Percentiles rank a stretch among this genome's conserved stretches.
These are phyloP conservation scores for Ambrosiella cleistominuta DNA, from an alignment of 2,329 filamentous ascomycete species.

Conservation along the genomic window DNA sequence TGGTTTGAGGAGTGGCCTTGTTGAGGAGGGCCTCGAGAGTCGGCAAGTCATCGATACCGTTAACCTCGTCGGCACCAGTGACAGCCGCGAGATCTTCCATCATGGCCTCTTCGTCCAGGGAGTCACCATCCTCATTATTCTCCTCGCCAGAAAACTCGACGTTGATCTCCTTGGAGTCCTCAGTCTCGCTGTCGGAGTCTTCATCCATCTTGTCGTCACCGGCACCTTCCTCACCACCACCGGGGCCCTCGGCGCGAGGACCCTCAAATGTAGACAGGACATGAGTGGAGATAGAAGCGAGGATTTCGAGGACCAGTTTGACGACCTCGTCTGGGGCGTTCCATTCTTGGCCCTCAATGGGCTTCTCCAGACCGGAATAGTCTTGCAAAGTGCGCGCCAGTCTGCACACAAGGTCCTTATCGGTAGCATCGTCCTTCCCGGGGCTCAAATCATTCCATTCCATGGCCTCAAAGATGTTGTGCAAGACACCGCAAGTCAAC, in stretches of 20 bases:
- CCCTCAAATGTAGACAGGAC: conserved; percentile 31
- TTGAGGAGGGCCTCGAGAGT: conserved; percentile 32
- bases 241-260: neutral
- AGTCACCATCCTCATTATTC: conserved; percentile 28
- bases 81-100: conserved; percentile 50
- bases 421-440: conserved; percentile 30
- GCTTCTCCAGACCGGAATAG: conserved; percentile 11
- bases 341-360: conserved; percentile 16
- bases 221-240: conserved; percentile 18
- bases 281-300: conserved; percentile 46
- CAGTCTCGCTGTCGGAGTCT: conserved; percentile 19
- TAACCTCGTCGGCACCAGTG: conserved; percentile 26
- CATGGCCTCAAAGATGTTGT: conserved; percentile 41
- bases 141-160: conserved; percentile 21
- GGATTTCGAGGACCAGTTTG: conserved; percentile 40
- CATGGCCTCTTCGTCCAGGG: conserved; percentile 39
- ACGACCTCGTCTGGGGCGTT: conserved; percentile 29
- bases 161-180: conserved; percentile 22
- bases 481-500: conserved; percentile 41
- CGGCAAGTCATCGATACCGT: conserved; percentile 32
- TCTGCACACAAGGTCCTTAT: conserved; percentile 31
- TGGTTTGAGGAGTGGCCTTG: conserved; percentile 29
- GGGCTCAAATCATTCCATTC: conserved; percentile 35
- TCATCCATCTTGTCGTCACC: conserved; percentile 19
- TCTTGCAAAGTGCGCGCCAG: conserved; percentile 25